Evolutionary conservation across 2,329 filamentous ascomycete species (phyloP), one percentile per base, ranked within the genome.

Genomic region (Chaetomiaceae sp.): DNA sequence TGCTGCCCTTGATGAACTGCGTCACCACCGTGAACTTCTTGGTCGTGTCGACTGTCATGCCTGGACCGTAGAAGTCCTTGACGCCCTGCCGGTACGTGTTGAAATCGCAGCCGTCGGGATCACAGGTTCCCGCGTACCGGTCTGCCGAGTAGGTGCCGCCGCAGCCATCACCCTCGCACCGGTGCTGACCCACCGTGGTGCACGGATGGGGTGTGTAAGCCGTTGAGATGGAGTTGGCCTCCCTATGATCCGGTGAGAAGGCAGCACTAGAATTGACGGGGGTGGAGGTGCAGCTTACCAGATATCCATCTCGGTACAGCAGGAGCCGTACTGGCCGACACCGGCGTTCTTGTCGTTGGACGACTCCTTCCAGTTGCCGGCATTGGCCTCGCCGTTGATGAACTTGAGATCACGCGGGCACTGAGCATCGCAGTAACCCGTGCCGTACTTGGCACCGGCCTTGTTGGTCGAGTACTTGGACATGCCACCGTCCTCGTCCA

Each of bases 61-160:
- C 73, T 0, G 74, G 60, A 44, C 83, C 84, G 70, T 79, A 86
- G 73, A 85, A 87, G 65, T 68, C 69, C 52, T 71, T 71, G 68
- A 82, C 75, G 54, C 83, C 84, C 73, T 81, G 74, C 63, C 83
- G 82, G 77, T 79, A 86, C 33, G 75, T 64, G 75, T 85, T 85
- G 76, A 83, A 86, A 65, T 86, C 83, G 61, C 83, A 87, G 30
- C 83, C 83, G 61, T 85, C 81, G 55, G 81, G 79, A 64, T 87
- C 84, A 65, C 84, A 87, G 52, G 77, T 68, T 48, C 83, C 82
- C 21, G 63, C 70, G 63, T 86, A 86, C 55, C 82, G 79, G 59
- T 74, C 67, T 44, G 58, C 49, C 42, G 68, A 70, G 60, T 76
- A 78, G 21, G 75, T 73, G 52, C 76, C 81, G 53, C 79, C 79